Base-by-base conservation (phyloP, 179 eudicot species). In the Dionaea muscipula region DNA sequence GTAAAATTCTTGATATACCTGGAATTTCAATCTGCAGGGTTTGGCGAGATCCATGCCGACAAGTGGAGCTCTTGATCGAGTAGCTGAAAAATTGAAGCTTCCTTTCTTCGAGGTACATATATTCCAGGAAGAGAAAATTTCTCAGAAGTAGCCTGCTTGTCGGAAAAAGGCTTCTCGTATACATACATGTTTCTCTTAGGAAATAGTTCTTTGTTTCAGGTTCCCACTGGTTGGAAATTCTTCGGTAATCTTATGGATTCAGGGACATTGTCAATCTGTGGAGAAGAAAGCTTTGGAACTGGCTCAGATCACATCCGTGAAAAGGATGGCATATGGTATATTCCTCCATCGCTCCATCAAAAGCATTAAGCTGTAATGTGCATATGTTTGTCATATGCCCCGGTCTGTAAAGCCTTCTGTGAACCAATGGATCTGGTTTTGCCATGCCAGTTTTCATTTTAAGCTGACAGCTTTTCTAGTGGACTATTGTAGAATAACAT, bases 191-290 rank as follows among this genome's bases (percentile, higher is more conserved):
- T 10, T 1, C 64, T 61, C 47, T 53, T 51, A 21, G 22, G 31
- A 22, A 33, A 56, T 48, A 39, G 47, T 52, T 45, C 39, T 56
- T 48, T 55, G 51, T 58, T 70, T 61, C 76, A 91, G 98, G 98
- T 91, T 40, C 98, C 98, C 38, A 91, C 96, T 48, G 98, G 98
- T 41, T 91, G 98, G 98, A 91, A 91, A 64, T 91, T 91, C 78
- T 91, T 91, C 65, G 98, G 98, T 37, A 91, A 91, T 67, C 85
- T 91, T 22, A 91, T 91, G 98, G 98, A 91, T 73, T 81, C 94
- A 67, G 96, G 83, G 37, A 79, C 77, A 27, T 64, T 91, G 72
- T 91, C 98, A 38, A 78, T 91, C 46, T 91, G 98, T 64, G 96
- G 98, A 16, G 98, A 91, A 79, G 98, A 87, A 77, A 91, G 98